These are phyloP conservation scores for Backusella psychrophila DNA, from an alignment of 192 early-diverging fungal species.

Conservation along the genomic window DNA sequence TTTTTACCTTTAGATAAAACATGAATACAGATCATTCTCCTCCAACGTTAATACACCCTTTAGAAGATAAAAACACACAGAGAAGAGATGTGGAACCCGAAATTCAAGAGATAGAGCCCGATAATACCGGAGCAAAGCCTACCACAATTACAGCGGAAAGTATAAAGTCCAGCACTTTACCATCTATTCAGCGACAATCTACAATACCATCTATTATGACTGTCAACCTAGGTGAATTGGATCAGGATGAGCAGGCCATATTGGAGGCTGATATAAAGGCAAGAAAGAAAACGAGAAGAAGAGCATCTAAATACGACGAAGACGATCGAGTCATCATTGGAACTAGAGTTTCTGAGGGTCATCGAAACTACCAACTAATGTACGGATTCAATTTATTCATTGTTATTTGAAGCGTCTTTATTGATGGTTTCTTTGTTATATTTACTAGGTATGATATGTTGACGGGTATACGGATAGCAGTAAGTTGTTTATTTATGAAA, in stretches of 20 bases:
- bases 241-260: slow-evolving; percentile 29
- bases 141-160: neutral
- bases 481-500: neutral
- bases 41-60: neutral
- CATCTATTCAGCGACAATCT: neutral
- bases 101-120: neutral
- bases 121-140: neutral
- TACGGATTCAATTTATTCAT: neutral
- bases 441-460: slow-evolving; percentile 92
- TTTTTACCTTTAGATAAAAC: neutral
- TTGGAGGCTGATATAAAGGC: slow-evolving; percentile 45
- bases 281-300: slow-evolving; percentile 36
- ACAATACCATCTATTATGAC: slow-evolving; percentile 8
- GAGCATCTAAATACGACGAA: slow-evolving; percentile 29
- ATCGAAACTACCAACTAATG: slow-evolving; percentile 97
- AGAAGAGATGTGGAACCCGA: neutral
- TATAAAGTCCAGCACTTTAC: neutral
- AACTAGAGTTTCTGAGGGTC: slow-evolving; percentile 89
- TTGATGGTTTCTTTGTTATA: neutral
- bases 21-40: neutral
- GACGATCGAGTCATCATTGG: slow-evolving; percentile 58
- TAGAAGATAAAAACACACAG: neutral
- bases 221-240: slow-evolving; percentile 36
- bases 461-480: slow-evolving; percentile 88
- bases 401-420: neutral